Evolutionary conservation across 257 asterid species (phyloP).

Genomic region (Vinca minor): DNA sequence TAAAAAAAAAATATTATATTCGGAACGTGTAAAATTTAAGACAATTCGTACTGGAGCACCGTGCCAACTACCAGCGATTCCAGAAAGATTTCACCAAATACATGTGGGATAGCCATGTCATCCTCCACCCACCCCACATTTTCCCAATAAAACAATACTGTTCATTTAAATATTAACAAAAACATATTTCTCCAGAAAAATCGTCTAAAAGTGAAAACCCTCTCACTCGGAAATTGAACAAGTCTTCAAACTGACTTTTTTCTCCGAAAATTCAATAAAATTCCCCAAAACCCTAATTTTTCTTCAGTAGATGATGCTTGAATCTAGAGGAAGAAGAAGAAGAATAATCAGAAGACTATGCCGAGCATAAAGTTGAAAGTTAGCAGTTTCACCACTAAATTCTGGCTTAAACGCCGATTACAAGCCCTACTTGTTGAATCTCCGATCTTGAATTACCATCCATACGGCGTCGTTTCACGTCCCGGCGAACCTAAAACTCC

Average conservation of each 20-base stretch:
- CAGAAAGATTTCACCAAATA: not conserved
- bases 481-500: conserved; percentile 49
- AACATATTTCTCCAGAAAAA: not conserved
- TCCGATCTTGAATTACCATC: conserved; percentile 5
- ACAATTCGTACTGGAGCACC: too few relatives aligned
- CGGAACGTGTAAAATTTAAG: too few relatives aligned
- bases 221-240: not conserved
- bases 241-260: not conserved
- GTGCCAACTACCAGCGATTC: too few relatives aligned
- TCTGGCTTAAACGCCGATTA: conserved; percentile 56
- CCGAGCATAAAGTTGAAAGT: conserved; percentile 57
- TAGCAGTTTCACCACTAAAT: conserved; percentile 59
- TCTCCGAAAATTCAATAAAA: not conserved
- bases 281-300: conserved; percentile 4
- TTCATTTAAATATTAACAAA: not conserved
- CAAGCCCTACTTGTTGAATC: conserved; percentile 38
- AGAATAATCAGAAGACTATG: conserved; percentile 31
- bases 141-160: not conserved
- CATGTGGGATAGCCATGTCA: not conserved
- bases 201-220: not conserved
- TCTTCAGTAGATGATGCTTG: not conserved
- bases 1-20: too few relatives aligned
- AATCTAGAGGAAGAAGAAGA: not conserved
- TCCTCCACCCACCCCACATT: not conserved
- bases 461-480: conserved; percentile 51